Conservation (phyloP, 768 basidiomycete genomes). For the Trametes punicea region DNA sequence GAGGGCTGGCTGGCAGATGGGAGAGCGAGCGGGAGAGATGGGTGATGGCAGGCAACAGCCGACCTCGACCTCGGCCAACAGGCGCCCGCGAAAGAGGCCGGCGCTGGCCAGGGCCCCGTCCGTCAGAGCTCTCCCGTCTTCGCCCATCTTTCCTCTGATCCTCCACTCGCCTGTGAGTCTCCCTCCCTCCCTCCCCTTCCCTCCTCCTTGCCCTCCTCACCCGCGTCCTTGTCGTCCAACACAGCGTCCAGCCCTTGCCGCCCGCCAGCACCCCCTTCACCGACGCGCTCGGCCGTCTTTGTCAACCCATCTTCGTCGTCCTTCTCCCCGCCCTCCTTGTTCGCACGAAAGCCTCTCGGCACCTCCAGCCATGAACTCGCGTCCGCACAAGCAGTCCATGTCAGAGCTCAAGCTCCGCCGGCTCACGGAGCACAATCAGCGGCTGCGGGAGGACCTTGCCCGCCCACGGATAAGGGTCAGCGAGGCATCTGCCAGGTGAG, state of each 20-base stretch:
- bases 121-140: not conserved
- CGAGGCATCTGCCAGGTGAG: constrained; percentile 85
- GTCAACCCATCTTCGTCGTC: not conserved
- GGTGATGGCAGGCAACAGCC: not conserved
- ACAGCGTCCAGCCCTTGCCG: constrained; percentile 10
- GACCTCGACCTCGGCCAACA: not conserved
- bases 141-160: constrained; percentile 21
- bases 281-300: not conserved
- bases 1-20: not conserved
- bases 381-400: constrained; percentile 92
- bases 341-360: constrained; percentile 11
- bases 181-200: not conserved
- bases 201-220: not conserved
- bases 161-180: constrained; percentile 15
- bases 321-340: not conserved
- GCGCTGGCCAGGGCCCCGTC: not conserved
- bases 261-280: constrained; percentile 8
- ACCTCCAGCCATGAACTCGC: constrained; percentile 53
- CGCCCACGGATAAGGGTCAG: constrained; percentile 88
- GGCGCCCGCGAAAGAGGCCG: not conserved
- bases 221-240: not conserved
- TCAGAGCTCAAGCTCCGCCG: constrained; percentile 95
- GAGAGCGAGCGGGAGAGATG: not conserved
- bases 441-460: constrained; percentile 84
- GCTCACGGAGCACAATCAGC: constrained; percentile 90